These are phyloP conservation scores for Trichoderma sp. DNA, from an alignment of 2,329 filamentous ascomycete species.

Conservation along the genomic window DNA sequence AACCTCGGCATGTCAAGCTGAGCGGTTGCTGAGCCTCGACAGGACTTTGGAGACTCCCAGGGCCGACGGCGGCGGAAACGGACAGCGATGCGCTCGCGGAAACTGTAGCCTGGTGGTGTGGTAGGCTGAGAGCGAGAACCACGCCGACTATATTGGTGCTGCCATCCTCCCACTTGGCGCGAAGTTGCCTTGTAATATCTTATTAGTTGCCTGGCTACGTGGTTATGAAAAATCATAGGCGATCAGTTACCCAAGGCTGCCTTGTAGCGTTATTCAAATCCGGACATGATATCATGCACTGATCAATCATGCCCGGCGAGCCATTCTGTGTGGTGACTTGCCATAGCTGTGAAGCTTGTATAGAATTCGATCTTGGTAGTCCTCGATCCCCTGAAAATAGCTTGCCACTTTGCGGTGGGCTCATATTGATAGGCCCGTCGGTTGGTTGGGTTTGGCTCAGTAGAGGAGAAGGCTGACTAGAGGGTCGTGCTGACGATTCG, in stretches of 20 bases:
- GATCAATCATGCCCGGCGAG: background rate
- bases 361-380: background rate
- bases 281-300: slow-evolving; percentile 25
- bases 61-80: slow-evolving; percentile 31
- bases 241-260: slow-evolving; percentile 5
- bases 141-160: slow-evolving; percentile 22
- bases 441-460: background rate
- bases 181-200: background rate
- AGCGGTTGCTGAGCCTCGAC: slow-evolving; percentile 22
- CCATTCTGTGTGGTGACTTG: background rate
- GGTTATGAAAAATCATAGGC: background rate
- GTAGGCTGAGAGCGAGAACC: slow-evolving; percentile 30
- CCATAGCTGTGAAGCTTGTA: slow-evolving; percentile 5
- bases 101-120: slow-evolving; percentile 28
- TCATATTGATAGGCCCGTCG: background rate
- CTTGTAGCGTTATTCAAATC: slow-evolving; percentile 18
- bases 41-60: slow-evolving; percentile 29
- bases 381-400: slow-evolving; percentile 11
- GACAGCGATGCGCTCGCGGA: slow-evolving; percentile 29
- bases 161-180: slow-evolving; percentile 20
- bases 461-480: background rate
- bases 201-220: background rate
- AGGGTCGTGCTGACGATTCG: background rate
- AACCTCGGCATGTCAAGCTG: slow-evolving; percentile 20
- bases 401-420: background rate